phyloP scores from a whole-genome alignment of 495 filamentous ascomycete genomes.

The Halenospora varia region DNA sequence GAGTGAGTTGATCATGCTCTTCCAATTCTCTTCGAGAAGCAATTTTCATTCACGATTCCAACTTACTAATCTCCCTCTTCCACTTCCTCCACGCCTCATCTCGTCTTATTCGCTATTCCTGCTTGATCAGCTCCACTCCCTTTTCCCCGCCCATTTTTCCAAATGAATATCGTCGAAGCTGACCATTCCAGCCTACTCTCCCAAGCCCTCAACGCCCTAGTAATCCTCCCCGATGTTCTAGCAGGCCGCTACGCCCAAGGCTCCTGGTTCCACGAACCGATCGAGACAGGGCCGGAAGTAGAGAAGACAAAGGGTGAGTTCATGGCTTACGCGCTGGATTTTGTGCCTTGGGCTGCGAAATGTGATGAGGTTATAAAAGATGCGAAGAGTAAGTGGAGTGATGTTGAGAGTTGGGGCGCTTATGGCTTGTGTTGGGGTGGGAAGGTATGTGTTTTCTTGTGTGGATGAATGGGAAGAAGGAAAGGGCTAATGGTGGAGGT shows the following conservation, averaged over 20 bases:
- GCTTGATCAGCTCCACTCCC: conserved; percentile 31
- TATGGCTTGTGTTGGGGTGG: conserved; percentile 50
- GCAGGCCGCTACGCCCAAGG: conserved; percentile 30
- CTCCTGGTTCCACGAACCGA: conserved; percentile 28
- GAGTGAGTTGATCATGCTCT: too few relatives aligned
- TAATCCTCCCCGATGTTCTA: conserved; percentile 46
- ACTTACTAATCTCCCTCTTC: too few relatives aligned
- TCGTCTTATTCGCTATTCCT: too few relatives aligned
- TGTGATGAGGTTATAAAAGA: conserved; percentile 21
- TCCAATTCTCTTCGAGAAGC: too few relatives aligned
- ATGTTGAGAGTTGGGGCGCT: conserved; percentile 36
- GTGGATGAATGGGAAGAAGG: background rate
- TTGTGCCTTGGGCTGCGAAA: conserved; percentile 21
- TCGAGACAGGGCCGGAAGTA: conserved; percentile 37
- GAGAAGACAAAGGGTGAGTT: conserved; percentile 29
- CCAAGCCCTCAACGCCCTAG: conserved; percentile 29
- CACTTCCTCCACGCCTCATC: too few relatives aligned
- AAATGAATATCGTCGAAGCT: background rate
- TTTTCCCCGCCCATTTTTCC: conserved; percentile 33
- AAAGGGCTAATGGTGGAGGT: conserved; percentile 9
- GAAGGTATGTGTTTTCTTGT: conserved; percentile 26
- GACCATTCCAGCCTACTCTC: background rate
- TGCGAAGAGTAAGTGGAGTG: conserved; percentile 23
- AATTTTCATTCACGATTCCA: too few relatives aligned
- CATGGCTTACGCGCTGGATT: conserved; percentile 13